Evolutionary conservation across 441 rosid genomes (phyloP), one percentile per base, ranked within the genome.

Genomic region (Dalechampia spathulata): DNA sequence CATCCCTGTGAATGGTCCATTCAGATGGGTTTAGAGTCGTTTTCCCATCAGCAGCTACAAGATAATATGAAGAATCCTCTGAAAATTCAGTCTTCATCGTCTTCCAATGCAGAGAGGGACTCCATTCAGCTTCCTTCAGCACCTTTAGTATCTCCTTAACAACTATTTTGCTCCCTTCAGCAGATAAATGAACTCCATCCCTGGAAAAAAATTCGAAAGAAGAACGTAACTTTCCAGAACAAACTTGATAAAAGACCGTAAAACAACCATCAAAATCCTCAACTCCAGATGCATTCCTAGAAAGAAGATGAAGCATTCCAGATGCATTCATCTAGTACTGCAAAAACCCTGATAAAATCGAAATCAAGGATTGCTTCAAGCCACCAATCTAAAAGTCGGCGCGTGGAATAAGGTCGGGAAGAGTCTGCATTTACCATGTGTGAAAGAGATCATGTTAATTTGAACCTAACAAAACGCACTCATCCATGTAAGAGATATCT

Each of bases 91-190:
- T 77, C 8, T 85, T 82, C 86, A 89, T 78, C 16, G 90, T 71
- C 69, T 87, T 89, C 97, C 99, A 89, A 70, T 85, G 85, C 7
- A 93, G 81, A 63, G 90, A 85, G 9, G 96, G 96, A 64, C 41
- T 50, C 99, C 99, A 93, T 15, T 87, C 86, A 0, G 93, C 86
- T 73, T 78, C 81, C 65, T 74, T 90, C 30, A 89, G 53, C 69
- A 75, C 85, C 68, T 89, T 83, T 25, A 93, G 70, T 55, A 89
- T 77, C 81, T 85, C 99, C 27, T 65, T 83, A 42, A 73, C 95
- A 3, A 93, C 95, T 36, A 81, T 73, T 72, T 85, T 82, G 82
- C 96, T 87, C 49, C 97, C 97, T 57, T 87, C 89, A 17, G 81
- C 92, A 6, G 95, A 73, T 40, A 93, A 77, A 78, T 93, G 99